Base-by-base conservation (phyloP, 164 flowering plant species). In the Warburgia ugandensis region DNA sequence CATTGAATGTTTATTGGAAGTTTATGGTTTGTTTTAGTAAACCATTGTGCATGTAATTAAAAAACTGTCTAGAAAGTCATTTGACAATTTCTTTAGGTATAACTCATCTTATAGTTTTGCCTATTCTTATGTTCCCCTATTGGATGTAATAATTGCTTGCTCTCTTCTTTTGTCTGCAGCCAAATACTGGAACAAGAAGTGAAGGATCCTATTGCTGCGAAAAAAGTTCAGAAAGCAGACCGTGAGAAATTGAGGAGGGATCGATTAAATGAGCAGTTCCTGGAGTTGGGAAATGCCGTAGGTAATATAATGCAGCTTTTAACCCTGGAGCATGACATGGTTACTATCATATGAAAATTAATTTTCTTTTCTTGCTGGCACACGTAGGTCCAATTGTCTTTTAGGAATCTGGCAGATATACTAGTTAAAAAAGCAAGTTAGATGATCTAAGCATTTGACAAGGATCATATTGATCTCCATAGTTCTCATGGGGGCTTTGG, bases 241-340 rank as follows among this genome's bases (percentile, higher is more conserved):
- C 75, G 96, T 35, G 96, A 92, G 66, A 92, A 85, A 56, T 55
- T 85, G 59, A 76, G 98, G 70, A 83, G 98, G 74, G 92, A 81
- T 53, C 72, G 84, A 33, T 72, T 87, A 3, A 92, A 92, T 67
- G 96, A 92, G 66, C 95, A 83, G 49, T 92, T 92, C 66, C 40
- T 68, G 10, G 91, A 92, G 66, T 53, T 92, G 71, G 98, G 95
- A 51, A 76, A 79, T 21, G 64, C 78, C 9, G 62, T 86, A 42
- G 97, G 97, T 91, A 70, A 66, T 20, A 26, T 14, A 3, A 53
- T 28, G 11, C 19, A 12, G 6, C 13, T 30, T 38, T 38, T 1
- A 6, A 6, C 12, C 8, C 20, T 16, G 21, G 21, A 3, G 19
- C 43, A 45, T 45, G 48, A 13, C 3, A 25, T 21, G 4, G 14